Evolutionary conservation across 2,329 filamentous ascomycete species (phyloP).

Genomic region (Nothopassalora personata): DNA sequence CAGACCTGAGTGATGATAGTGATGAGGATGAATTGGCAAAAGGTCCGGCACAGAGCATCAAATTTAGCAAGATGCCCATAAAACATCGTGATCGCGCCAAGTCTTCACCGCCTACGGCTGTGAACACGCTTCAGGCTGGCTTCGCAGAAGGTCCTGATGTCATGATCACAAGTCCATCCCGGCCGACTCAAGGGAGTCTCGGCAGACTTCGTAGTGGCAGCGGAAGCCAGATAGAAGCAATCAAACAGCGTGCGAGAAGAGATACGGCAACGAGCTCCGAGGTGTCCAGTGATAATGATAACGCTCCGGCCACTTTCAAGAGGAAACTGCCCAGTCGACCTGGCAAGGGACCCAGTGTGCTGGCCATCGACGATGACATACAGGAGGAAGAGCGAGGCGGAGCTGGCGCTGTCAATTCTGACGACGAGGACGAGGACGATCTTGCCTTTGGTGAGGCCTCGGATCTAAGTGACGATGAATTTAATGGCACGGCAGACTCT

Average conservation of each 20-base stretch:
- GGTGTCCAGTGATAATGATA: constrained; percentile 74
- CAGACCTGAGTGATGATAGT: constrained; percentile 77
- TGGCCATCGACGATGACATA: constrained; percentile 21
- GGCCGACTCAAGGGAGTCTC: constrained; percentile 30
- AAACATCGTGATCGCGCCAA: constrained; percentile 71
- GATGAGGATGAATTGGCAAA: constrained; percentile 64
- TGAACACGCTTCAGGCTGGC: constrained; percentile 13
- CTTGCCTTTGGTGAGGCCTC: constrained; percentile 34
- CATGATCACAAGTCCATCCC: constrained; percentile 46
- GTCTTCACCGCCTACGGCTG: constrained; percentile 60
- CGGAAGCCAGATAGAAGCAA: constrained; percentile 63
- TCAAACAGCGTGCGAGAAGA: constrained; percentile 58
- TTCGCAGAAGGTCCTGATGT: constrained; percentile 24
- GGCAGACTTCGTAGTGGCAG: constrained; percentile 59
- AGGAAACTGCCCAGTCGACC: constrained; percentile 53
- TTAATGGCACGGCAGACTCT: constrained; percentile 60
- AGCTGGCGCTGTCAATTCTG: constrained; percentile 26
- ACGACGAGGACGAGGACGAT: constrained; percentile 38
- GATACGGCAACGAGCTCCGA: constrained; percentile 80
- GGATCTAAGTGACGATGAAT: constrained; percentile 49
- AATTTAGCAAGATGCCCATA: constrained; percentile 93
- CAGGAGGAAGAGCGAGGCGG: constrained; percentile 42
- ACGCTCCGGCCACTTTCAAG: constrained; percentile 57
- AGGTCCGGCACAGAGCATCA: constrained; percentile 80
- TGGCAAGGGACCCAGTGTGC: constrained; percentile 42